phyloP scores from a whole-genome alignment of 768 basidiomycete species.

The Suillus ampliporus region DNA sequence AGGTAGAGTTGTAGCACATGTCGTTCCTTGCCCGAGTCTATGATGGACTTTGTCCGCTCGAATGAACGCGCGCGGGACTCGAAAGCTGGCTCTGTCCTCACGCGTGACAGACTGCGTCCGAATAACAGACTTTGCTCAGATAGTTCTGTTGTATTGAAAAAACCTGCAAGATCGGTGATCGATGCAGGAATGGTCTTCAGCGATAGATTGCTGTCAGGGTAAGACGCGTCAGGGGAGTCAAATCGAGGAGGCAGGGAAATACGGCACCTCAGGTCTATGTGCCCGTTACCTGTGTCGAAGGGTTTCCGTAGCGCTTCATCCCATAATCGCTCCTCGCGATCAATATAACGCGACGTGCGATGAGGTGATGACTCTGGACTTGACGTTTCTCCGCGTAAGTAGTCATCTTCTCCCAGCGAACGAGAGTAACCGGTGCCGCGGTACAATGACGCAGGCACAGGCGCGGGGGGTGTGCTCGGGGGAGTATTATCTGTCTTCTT shows the following conservation, averaged over 20 bases:
- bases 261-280: constrained; percentile 60
- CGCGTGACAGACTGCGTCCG: constrained; percentile 38
- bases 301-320: constrained; percentile 49
- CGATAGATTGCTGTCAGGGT: constrained; percentile 38
- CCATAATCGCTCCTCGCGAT: constrained; percentile 49
- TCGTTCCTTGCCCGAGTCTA: constrained; percentile 45
- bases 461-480: constrained; percentile 28
- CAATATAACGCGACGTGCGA: constrained; percentile 25
- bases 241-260: constrained; percentile 19
- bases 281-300: constrained; percentile 53
- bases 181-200: constrained; percentile 56
- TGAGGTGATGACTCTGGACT: constrained; percentile 15
- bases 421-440: constrained; percentile 19
- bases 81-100: constrained; percentile 40
- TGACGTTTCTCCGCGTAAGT: constrained; percentile 14
- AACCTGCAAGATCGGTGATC: constrained; percentile 51
- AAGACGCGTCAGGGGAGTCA: constrained; percentile 5
- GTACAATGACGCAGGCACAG: constrained; percentile 14
- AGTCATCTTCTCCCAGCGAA: constrained; percentile 34
- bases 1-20: constrained; percentile 64
- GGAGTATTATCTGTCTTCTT: constrained; percentile 33
- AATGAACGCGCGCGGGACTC: constrained; percentile 29
- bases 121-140: constrained; percentile 35
- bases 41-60: constrained; percentile 32
- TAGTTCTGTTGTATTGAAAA: constrained; percentile 48